Percentiles rank a stretch among this genome's conserved stretches.
Conservation (phyloP, 1,284 basidiomycete species). For the Malassezia obtusa region DNA sequence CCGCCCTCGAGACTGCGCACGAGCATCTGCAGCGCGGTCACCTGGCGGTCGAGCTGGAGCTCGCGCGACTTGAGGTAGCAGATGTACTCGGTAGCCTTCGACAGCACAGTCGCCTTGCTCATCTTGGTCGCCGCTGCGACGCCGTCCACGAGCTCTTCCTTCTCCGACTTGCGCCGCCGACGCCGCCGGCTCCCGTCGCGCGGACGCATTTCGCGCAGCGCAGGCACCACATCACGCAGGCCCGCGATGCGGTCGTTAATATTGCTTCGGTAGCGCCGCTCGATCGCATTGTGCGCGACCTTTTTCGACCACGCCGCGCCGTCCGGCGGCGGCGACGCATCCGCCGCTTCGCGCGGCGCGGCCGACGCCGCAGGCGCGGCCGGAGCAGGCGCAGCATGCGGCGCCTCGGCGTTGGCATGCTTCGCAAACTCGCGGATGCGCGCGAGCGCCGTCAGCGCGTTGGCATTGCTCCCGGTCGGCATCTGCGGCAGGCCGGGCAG, state of each 20-base stretch:
- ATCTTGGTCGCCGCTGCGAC: slow-evolving; percentile 46
- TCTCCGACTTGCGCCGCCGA: slow-evolving; percentile 25
- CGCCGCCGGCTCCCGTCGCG: slow-evolving; percentile 27
- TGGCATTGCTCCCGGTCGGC: not conserved
- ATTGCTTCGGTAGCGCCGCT: slow-evolving; percentile 45
- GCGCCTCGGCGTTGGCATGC: not conserved
- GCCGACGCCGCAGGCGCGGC: not conserved
- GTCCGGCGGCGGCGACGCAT: not conserved
- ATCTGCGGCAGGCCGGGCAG: not conserved
- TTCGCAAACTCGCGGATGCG: not conserved
- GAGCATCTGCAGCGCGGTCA: slow-evolving; percentile 34
- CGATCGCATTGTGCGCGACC: slow-evolving; percentile 45
- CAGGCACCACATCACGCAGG: slow-evolving; percentile 67
- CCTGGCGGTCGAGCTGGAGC: slow-evolving; percentile 32
- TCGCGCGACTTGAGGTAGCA: slow-evolving; percentile 42
- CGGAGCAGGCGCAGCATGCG: not conserved
- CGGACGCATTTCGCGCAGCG: slow-evolving; percentile 52
- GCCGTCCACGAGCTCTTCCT: slow-evolving; percentile 42
- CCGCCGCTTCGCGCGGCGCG: not conserved
- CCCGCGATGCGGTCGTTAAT: slow-evolving; percentile 45
- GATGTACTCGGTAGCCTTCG: slow-evolving; percentile 47
- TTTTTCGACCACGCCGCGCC: slow-evolving; percentile 23
- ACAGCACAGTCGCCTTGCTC: slow-evolving; percentile 46
- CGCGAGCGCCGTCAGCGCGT: not conserved
- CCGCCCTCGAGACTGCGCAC: slow-evolving; percentile 40